Evolutionary conservation across 352 stramenopile species (phyloP), one percentile per base, ranked within the genome.

Genomic region (Discostella stelligera): DNA sequence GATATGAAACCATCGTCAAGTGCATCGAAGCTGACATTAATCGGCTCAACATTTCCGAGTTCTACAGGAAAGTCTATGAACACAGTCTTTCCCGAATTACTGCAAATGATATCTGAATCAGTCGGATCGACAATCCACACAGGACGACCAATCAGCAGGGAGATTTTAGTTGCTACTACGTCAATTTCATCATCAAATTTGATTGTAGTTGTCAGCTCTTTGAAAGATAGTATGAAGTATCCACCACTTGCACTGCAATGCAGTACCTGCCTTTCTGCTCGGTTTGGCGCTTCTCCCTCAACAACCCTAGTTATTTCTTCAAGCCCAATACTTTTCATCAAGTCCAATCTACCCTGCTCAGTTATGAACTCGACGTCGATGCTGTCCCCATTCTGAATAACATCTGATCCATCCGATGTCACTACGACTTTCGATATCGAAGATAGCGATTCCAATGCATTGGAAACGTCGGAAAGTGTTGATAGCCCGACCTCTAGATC

Each of bases 1-100:
- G 59, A 55, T 50, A 84, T 75, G 44, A 52, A 68, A 55, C 77
- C 77, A 73, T 81, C 77, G 37, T 75, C 55, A 49, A 85, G 62
- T 27, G 64, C 53, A 74, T 83, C 49, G 14, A 69, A 71, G 56
- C 65, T 78, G 4, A 81, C 52, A 52, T 95, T 70, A 0, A 90
- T 55, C 0, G 86, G 52, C 48, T 74, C 71, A 0, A 95, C 66
- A 58, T 96, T 89, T 5, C 94, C 94, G 7, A 90, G 52, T 16
- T 85, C 68, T 8, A 59, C 48, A 18, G 87, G 72, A 69, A 97
- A 97, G 30, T 91, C 85, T 20, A 97, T 82, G 68, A 96, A 93
- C 1, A 97, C 63, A n/a, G 84, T 79, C 14, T 89, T 81, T 0
- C 85, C 77, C 8, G 81, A 21, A 59, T 32, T 66, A 54, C 68